Percentiles rank a stretch among this genome's conserved stretches.
These are phyloP conservation scores for Mucor sp. DNA, from an alignment of 371 early-diverging fungal genomes.

Conservation along the genomic window DNA sequence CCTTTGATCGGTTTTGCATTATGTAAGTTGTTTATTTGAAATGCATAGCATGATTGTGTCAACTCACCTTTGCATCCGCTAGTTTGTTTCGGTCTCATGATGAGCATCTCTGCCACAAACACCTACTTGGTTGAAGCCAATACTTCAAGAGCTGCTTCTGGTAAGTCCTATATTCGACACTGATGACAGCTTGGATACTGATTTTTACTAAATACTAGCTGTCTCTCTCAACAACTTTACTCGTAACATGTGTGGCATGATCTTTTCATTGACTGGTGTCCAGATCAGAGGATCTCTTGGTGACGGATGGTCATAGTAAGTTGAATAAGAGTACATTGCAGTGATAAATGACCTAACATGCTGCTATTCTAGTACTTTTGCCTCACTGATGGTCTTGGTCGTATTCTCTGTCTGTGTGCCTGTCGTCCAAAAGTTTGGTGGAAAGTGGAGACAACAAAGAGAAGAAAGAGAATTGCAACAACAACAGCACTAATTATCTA, in stretches of 20 bases:
- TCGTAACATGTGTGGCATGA: slow-evolving; percentile 32
- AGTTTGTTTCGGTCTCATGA: slow-evolving; percentile 31
- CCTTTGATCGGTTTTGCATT: slow-evolving; percentile 31
- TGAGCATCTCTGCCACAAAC: slow-evolving; percentile 24
- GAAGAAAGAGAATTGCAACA: neutral
- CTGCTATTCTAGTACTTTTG: neutral
- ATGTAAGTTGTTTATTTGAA: neutral
- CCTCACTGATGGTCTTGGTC: neutral
- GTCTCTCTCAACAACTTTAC: slow-evolving; percentile 32
- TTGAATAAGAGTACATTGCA: neutral
- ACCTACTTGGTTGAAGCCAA: slow-evolving; percentile 35
- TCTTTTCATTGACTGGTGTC: slow-evolving; percentile 31
- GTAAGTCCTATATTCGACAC: slow-evolving; percentile 9
- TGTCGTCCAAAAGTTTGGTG: slow-evolving; percentile 1
- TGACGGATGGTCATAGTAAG: slow-evolving; percentile 44
- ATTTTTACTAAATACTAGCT: slow-evolving; percentile 3
- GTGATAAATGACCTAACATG: neutral
- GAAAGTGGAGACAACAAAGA: slow-evolving; percentile 2
- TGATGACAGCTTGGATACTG: neutral
- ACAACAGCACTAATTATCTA: neutral
- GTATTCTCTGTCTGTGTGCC: neutral
- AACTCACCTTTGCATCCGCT: neutral
- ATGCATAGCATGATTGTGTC: neutral
- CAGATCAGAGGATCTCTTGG: slow-evolving; percentile 24
- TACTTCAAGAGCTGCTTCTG: slow-evolving; percentile 31